Base-by-base conservation (phyloP, 2,329 filamentous ascomycete genomes). In the Delphinella strobiligena region DNA sequence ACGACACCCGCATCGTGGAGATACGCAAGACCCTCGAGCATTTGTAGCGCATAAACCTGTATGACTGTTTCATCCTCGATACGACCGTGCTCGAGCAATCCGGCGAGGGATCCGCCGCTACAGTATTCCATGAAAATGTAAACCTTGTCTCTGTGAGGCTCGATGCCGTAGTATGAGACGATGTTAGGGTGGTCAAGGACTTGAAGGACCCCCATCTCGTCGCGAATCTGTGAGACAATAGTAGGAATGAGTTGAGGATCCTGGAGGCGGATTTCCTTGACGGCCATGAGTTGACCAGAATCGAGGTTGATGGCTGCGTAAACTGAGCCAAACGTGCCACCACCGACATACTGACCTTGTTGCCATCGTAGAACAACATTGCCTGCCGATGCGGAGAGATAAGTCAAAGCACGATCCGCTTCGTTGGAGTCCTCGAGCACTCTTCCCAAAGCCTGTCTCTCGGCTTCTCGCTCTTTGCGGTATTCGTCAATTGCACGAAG, bases 71-170 rank as follows among this genome's bases (percentile, higher is more conserved):
- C 91, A 55, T 96, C 93, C 64, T 95, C 91, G 47, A 98, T 95
- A 31, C 91, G 82, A 10, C 91, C 91, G 55, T 98, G 89, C 59
- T 98, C 91, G 31, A 98, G 69, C 38, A 98, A 67, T 37, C 76
- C 82, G 31, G 91, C 88, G 36, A 98, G 70, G 12, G 89, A 96
- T 15, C 91, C 91, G 37, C 91, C 89, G 4, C 87, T 93, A 61
- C 91, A 98, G 62, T 93, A 96, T 61, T 98, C 91, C 91, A 98
- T 98, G 59, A 98, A 98, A 50, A 98, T 95, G 62, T 96, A 98
- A n/a, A 98, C 91, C 56, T 94, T 91, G 68, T 98, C 91, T 47
- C 91, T 78, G 62, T 98, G 91, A 2, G 95, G 91, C 61, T 98
- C 91, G 54, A 98, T 96, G 43, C 91, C 91, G 55, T 91, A 91